Evolutionary conservation across 176 grass and related monocot genomes (phyloP).

Genomic region (Oryza glaberrima): DNA sequence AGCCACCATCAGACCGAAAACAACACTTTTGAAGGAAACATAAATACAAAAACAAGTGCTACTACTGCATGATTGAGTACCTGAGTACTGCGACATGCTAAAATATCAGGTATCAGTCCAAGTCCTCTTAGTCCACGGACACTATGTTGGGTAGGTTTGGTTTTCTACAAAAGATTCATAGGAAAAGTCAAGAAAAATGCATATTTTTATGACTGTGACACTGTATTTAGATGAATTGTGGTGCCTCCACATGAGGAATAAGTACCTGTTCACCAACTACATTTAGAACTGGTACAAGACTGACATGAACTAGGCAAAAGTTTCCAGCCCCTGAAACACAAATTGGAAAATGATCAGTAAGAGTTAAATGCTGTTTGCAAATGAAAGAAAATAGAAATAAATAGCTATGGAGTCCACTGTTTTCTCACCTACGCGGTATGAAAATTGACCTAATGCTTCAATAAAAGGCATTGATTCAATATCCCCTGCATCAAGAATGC

Average conservation of each 20-base stretch:
- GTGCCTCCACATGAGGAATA: conserved; percentile 9
- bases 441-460: conserved; percentile 98
- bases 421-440: conserved; percentile 85
- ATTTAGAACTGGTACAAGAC: conserved; percentile 93
- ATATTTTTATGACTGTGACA: neutral
- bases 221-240: conserved; percentile 16
- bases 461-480: conserved; percentile 99
- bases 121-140: conserved; percentile 91
- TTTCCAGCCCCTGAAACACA: conserved; percentile 73
- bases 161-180: conserved; percentile 70
- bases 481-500: conserved; percentile 87
- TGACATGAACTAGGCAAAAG: conserved; percentile 97
- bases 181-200: conserved; percentile 29
- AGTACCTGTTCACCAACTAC: conserved; percentile 97
- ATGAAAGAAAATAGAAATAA: conserved; percentile 21
- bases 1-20: conserved; percentile 17
- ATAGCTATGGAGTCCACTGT: neutral
- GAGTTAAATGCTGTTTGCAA: conserved; percentile 8
- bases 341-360: conserved; percentile 27
- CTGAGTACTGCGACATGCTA: conserved; percentile 91
- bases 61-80: conserved; percentile 35
- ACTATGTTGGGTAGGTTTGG: conserved; percentile 97
- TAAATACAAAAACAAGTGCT: neutral
- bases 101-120: conserved; percentile 90
- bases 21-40: neutral